A percentile compares a stretch with the other conserved stretches of the same genome.
phyloP scores from a whole-genome alignment of 768 basidiomycete species.

The Cubamyces sp. region DNA sequence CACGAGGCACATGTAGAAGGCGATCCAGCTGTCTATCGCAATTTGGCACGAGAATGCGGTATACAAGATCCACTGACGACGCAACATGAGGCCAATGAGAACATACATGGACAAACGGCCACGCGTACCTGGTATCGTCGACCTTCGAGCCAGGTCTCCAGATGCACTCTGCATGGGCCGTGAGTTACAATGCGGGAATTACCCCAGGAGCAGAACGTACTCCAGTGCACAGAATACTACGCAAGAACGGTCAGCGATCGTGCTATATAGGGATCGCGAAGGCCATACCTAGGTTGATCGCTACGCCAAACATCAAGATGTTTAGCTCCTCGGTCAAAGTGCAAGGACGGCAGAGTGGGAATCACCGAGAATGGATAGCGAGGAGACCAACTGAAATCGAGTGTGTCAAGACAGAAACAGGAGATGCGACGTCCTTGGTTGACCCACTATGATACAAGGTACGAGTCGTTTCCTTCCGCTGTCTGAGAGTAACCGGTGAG shows the following conservation, averaged over 20 bases:
- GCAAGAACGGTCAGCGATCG: background rate
- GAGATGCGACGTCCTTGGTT: too few relatives aligned
- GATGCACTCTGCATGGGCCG: background rate
- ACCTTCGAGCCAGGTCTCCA: background rate
- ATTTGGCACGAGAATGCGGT: constrained; percentile 10
- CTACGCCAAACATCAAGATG: background rate
- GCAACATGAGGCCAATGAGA: background rate
- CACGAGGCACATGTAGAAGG: background rate
- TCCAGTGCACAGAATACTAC: background rate
- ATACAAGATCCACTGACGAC: constrained; percentile 9
- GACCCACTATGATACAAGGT: constrained; percentile 9
- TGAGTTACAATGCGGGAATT: background rate
- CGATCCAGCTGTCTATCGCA: constrained; percentile 1
- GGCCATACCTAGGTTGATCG: background rate
- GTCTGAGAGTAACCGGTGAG: background rate
- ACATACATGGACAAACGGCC: too few relatives aligned
- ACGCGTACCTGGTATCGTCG: background rate
- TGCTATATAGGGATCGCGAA: background rate
- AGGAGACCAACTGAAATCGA: background rate
- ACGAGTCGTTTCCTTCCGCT: constrained; percentile 3
- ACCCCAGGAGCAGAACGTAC: background rate
- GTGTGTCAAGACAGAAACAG: background rate
- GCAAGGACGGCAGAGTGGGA: background rate
- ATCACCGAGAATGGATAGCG: background rate
- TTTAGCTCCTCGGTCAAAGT: too few relatives aligned